phyloP scores from a whole-genome alignment of 495 filamentous ascomycete species.

The Entonaema liquescens region DNA sequence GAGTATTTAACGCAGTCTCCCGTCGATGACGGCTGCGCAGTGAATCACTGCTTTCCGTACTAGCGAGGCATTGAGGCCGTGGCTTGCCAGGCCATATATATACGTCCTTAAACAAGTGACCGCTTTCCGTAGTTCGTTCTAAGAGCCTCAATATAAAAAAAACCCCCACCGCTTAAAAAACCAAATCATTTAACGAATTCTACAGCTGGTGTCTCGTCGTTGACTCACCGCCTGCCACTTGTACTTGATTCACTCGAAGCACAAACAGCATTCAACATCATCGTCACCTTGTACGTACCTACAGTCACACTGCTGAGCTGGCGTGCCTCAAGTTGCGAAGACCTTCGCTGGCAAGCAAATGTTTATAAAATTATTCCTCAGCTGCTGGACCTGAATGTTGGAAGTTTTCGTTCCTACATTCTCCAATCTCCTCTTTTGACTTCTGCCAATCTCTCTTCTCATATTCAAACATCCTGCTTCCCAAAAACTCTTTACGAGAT shows the following conservation, averaged over 20 bases:
- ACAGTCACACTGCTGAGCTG: background rate
- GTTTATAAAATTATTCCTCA: background rate
- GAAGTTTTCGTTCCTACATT: background rate
- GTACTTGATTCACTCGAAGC: background rate
- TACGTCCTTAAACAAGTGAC: background rate
- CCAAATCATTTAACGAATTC: too few species aligned
- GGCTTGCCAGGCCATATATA: too few species aligned
- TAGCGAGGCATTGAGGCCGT: too few species aligned
- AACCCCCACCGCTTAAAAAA: too few species aligned
- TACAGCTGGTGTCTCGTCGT: background rate
- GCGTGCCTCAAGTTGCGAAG: background rate
- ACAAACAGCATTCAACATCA: background rate
- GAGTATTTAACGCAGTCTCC: background rate
- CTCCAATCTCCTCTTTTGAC: background rate
- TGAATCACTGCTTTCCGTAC: too few species aligned
- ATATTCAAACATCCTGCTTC: background rate
- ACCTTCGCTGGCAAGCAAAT: background rate
- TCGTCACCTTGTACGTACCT: background rate
- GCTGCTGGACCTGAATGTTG: background rate
- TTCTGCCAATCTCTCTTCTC: background rate
- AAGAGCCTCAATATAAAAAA: background rate
- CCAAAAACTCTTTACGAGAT: background rate
- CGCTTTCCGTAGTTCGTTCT: background rate
- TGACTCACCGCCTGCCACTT: background rate
- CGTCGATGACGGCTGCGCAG: background rate